Percentiles rank a stretch among this genome's conserved stretches.
These are phyloP conservation scores for Xylaria nigripes DNA, from an alignment of 495 filamentous ascomycete species.

Conservation along the genomic window DNA sequence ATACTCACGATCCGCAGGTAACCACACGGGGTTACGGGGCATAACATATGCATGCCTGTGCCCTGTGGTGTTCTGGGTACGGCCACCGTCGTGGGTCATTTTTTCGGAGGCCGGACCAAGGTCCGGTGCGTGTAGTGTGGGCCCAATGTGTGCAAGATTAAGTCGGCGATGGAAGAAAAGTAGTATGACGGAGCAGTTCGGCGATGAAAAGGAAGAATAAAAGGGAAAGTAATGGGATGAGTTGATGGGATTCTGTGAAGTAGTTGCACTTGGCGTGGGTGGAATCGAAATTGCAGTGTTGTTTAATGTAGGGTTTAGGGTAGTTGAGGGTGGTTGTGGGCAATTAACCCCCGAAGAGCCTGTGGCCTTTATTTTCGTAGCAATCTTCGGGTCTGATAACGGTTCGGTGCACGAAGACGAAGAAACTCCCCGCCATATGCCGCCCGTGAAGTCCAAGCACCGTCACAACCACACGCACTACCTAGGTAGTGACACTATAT, in stretches of 20 bases:
- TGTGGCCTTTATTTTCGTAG: background rate
- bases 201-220: background rate
- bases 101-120: background rate
- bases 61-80: background rate
- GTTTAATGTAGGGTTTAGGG: background rate
- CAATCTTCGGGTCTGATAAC: background rate
- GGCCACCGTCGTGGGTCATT: background rate
- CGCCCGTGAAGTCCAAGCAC: background rate
- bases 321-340: background rate
- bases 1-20: background rate
- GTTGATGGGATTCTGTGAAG: background rate
- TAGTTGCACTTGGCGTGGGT: background rate
- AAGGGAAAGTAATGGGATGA: background rate
- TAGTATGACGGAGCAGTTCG: background rate
- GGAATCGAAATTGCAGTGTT: background rate
- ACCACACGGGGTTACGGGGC: background rate
- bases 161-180: background rate
- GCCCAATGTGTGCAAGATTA: background rate
- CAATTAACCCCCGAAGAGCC: background rate
- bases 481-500: background rate
- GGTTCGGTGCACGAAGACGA: background rate
- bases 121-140: background rate
- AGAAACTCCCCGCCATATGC: background rate
- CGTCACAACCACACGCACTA: background rate
- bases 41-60: background rate